These are phyloP conservation scores for Trypanosoma melophagium DNA, from an alignment of 208 protist species.

Conservation along the genomic window DNA sequence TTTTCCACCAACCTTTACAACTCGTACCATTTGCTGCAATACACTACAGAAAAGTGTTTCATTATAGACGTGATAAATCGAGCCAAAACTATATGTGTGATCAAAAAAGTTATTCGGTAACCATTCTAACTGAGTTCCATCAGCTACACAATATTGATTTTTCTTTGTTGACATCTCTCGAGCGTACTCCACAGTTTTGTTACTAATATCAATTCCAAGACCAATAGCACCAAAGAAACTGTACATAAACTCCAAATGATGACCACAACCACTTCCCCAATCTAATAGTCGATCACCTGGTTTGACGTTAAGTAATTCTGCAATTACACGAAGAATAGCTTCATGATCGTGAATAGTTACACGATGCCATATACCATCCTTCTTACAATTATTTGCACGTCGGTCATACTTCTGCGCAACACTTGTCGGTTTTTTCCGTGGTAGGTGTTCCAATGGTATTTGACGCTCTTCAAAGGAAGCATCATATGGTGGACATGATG, in stretches of 20 bases:
- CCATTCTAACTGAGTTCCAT: constrained; percentile 29
- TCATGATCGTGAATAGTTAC: constrained; percentile 25
- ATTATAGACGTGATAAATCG: constrained; percentile 39
- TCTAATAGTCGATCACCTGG: constrained; percentile 21
- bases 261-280: constrained; percentile 37
- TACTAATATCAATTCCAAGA: constrained; percentile 33
- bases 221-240: constrained; percentile 11
- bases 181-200: constrained; percentile 29
- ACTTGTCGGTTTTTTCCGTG: constrained; percentile 29
- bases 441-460: constrained; percentile 35
- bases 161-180: constrained; percentile 14
- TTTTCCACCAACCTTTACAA: constrained; percentile 30
- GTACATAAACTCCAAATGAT: constrained; percentile 29
- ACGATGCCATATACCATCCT: constrained; percentile 31
- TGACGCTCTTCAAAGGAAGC: constrained; percentile 21
- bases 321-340: constrained; percentile 26
- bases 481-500: constrained; percentile 28
- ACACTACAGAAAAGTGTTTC: constrained; percentile 31
- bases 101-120: constrained; percentile 34
- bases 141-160: constrained; percentile 31
- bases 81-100: constrained; percentile 33
- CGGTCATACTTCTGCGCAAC: constrained; percentile 39
- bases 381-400: constrained; percentile 29
- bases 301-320: constrained; percentile 16
- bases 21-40: constrained; percentile 27